phyloP scores from a whole-genome alignment of 148 eudicot species.

The Chenopodium album region DNA sequence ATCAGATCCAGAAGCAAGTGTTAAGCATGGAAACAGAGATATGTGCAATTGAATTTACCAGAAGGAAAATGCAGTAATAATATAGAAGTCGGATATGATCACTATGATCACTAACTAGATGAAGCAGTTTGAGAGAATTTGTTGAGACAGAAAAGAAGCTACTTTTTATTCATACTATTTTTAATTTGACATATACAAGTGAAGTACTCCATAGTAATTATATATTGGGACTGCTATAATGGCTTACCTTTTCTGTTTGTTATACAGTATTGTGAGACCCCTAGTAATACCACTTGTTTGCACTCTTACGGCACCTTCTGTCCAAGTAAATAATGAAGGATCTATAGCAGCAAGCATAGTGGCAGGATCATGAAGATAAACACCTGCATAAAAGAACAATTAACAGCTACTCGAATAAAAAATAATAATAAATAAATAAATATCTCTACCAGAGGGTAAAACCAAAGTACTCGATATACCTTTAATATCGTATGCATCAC shows the following conservation, averaged over 20 bases:
- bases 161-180: neutral
- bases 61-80: no score
- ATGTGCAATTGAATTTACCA: neutral
- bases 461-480: slow-evolving; percentile 38
- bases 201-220: neutral
- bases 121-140: neutral
- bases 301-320: slow-evolving; percentile 84
- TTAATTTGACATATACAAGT: neutral
- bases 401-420: slow-evolving; percentile 25
- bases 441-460: neutral
- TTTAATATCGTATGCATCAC: slow-evolving; percentile 65
- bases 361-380: slow-evolving; percentile 93
- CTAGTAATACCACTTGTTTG: slow-evolving; percentile 80
- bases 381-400: slow-evolving; percentile 49
- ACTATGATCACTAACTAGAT: no score
- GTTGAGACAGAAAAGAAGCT: neutral
- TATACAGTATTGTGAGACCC: slow-evolving; percentile 81
- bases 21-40: neutral
- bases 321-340: slow-evolving; percentile 80
- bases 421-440: neutral
- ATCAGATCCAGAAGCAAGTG: neutral
- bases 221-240: neutral
- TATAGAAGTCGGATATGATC: no score
- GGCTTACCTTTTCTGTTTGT: slow-evolving; percentile 73
- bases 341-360: slow-evolving; percentile 80